phyloP scores from a whole-genome alignment of 768 basidiomycete species.

The Termitomyces sp. region DNA sequence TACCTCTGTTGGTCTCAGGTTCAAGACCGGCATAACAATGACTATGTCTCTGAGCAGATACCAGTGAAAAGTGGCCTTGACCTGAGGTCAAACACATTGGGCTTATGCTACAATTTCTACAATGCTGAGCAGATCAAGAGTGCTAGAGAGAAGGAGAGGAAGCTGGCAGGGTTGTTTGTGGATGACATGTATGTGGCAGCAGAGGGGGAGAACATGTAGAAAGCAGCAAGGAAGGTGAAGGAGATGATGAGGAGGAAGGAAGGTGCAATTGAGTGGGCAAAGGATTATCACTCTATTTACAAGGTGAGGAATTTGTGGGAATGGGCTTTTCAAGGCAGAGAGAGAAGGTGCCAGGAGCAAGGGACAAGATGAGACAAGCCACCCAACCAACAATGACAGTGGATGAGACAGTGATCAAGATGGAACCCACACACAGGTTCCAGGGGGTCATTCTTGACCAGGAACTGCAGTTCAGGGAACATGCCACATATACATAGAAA shows the following conservation, averaged over 20 bases:
- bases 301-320: background rate
- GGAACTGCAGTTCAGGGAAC: constrained; percentile 11
- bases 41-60: background rate
- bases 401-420: too few species aligned
- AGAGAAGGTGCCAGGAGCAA: background rate
- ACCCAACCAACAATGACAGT: background rate
- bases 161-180: background rate
- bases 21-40: too few species aligned
- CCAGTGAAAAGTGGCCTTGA: background rate
- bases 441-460: constrained; percentile 14
- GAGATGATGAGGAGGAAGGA: background rate
- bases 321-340: background rate
- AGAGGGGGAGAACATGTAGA: background rate
- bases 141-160: background rate
- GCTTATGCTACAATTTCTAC: background rate
- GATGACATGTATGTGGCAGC: background rate
- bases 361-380: too few species aligned
- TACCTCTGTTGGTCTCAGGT: too few species aligned
- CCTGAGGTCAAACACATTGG: background rate
- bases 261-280: background rate
- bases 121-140: background rate
- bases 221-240: background rate
- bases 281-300: background rate
- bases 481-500: background rate
- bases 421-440: background rate